Percentiles rank a stretch among this genome's conserved stretches.
phyloP scores from a whole-genome alignment of 371 early-diverging fungal species.

The Mucor circinelloides region DNA sequence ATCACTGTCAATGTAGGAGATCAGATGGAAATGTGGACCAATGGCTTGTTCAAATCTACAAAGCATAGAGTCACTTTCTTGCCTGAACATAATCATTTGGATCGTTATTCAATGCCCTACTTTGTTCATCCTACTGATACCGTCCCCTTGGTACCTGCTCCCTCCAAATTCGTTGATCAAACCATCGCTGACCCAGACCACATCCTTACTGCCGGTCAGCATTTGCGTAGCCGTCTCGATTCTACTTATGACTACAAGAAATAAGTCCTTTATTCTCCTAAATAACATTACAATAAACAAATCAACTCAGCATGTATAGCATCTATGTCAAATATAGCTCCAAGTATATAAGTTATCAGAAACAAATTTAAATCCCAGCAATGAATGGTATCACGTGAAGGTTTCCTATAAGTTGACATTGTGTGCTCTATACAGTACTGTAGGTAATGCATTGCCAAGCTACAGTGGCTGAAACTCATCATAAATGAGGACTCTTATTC shows the following conservation, averaged over 20 bases:
- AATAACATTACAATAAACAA: not conserved
- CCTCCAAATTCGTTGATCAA: slow-evolving; percentile 32
- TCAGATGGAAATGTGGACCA: slow-evolving; percentile 68
- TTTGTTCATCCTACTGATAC: slow-evolving; percentile 62
- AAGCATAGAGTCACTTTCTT: slow-evolving; percentile 72
- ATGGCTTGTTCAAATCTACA: slow-evolving; percentile 69
- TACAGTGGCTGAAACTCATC: too few relatives aligned
- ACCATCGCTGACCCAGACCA: slow-evolving; percentile 1
- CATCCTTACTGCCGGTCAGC: slow-evolving; percentile 42
- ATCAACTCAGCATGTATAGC: not conserved
- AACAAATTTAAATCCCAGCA: not conserved
- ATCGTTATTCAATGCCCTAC: slow-evolving; percentile 74
- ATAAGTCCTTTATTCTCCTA: not conserved
- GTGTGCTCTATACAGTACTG: too few relatives aligned
- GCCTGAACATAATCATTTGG: slow-evolving; percentile 56
- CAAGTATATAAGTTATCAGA: not conserved
- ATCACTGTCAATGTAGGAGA: slow-evolving; percentile 77
- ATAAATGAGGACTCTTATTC: too few relatives aligned
- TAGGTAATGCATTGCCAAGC: too few relatives aligned
- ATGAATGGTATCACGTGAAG: not conserved
- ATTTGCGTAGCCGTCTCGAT: slow-evolving; percentile 37
- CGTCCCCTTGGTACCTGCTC: slow-evolving; percentile 48
- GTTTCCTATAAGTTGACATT: too few relatives aligned
- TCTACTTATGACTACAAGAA: slow-evolving; percentile 36
- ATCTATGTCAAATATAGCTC: not conserved